Evolutionary conservation across 257 asterid genomes (phyloP), one percentile per base, ranked within the genome.

Genomic region (Knoxia roxburghii): DNA sequence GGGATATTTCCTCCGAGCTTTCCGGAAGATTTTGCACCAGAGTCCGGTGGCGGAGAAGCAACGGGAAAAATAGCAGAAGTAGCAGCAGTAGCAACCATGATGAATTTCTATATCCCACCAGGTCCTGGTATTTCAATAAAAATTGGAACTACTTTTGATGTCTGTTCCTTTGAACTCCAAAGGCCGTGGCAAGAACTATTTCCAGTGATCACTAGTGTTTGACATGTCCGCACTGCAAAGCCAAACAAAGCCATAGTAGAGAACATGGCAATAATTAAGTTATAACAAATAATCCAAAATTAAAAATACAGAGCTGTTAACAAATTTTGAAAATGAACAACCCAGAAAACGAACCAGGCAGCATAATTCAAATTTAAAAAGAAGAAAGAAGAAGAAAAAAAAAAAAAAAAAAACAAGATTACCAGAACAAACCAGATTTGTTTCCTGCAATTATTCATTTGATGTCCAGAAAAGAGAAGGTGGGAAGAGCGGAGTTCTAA

Each of bases 81-180:
- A 73, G 91, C 95, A 76, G 95, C 95, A 54, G 87, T 75, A 71
- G 95, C 82, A 59, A 84, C 95, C 99, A 90, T 90, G 80, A 67
- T 70, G 56, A 61, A 60, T 60, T 64, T 55, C 68, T 54, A n/a
- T 32, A 60, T 62, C 35, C 68, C 33, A 60, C 60, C 74, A 51
- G 52, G 37, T 53, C 39, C 13, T 26, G n/a, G 20, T 7, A 67
- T 20, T 39, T 54, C 40, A 33, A 40, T 66, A 5, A 10, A 51
- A 15, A 56, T 15, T 7, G 23, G 11, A 45, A n/a, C 9, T 13
- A 27, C 46, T 23, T 30, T 32, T 50, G 12, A 49, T 20, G 39
- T 63, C 49, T 23, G 64, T 49, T 10, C 68, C 49, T 41, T 59
- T 27, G 20, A 29, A 72, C 61, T 29, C 56, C 21, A n/a, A 50